Evolutionary conservation across 202 grass and related monocot species (phyloP).

Genomic region (Hordeum pubiflorum): DNA sequence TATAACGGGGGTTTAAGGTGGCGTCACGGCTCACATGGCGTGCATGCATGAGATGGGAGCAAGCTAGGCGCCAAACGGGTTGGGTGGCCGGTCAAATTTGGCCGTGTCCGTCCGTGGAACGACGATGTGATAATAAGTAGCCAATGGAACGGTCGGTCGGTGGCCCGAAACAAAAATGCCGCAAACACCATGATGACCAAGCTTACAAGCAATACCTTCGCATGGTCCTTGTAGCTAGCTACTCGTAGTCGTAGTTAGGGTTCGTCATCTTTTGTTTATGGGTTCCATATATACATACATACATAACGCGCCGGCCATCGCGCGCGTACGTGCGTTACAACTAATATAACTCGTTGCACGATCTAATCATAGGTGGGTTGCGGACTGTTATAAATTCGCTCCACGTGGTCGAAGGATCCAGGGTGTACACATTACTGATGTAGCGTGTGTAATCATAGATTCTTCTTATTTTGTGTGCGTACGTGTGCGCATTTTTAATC

Average conservation of each 20-base stretch:
- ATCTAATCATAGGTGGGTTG: not conserved
- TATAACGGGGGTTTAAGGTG: not conserved
- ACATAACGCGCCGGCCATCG: not conserved
- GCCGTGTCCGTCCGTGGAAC: slow-evolving; percentile 4
- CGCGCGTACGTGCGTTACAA: not conserved
- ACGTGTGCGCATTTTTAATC: not conserved
- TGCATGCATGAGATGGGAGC: not conserved
- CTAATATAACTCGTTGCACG: not conserved
- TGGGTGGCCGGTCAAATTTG: slow-evolving; percentile 50
- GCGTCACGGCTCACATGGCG: slow-evolving; percentile 50
- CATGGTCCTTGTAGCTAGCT: too few species aligned
- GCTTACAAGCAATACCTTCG: not conserved
- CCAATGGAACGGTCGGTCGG: slow-evolving; percentile 24
- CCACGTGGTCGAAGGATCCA: not conserved
- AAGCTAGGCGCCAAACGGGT: slow-evolving; percentile 21
- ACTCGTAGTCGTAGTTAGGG: not conserved
- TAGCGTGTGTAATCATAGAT: not conserved
- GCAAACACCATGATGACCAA: not conserved
- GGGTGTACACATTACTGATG: not conserved
- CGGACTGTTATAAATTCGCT: not conserved
- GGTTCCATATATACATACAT: not conserved
- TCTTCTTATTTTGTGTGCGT: not conserved
- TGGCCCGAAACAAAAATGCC: slow-evolving; percentile 36
- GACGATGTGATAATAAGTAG: too few species aligned
- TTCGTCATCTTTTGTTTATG: not conserved